phyloP scores from a whole-genome alignment of 768 basidiomycete species.

The Suillus luteus region DNA sequence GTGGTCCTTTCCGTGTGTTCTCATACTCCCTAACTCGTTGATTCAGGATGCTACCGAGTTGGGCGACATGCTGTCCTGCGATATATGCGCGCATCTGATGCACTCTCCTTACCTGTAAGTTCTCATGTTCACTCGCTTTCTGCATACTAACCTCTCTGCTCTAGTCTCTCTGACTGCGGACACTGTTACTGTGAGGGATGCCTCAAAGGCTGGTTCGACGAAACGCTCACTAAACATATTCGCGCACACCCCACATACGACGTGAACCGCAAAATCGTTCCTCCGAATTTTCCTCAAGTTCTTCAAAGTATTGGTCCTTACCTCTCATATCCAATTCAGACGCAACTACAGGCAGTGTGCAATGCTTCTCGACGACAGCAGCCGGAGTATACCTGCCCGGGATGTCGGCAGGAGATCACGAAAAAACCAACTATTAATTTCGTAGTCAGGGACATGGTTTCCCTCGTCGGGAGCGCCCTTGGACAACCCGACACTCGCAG shows the following conservation, averaged over 20 bases:
- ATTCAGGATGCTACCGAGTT: constrained; percentile 45
- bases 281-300: constrained; percentile 20
- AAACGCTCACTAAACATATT: constrained; percentile 51
- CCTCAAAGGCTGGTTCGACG: constrained; percentile 55
- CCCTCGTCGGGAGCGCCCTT: constrained; percentile 47
- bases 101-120: constrained; percentile 69
- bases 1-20: not conserved
- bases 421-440: constrained; percentile 61
- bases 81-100: constrained; percentile 64
- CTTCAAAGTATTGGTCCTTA: constrained; percentile 17
- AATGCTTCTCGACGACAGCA: constrained; percentile 30
- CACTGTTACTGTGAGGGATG: constrained; percentile 70
- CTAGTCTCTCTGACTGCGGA: constrained; percentile 64
- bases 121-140: constrained; percentile 4
- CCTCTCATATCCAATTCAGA: constrained; percentile 17
- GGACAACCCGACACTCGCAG: constrained; percentile 48
- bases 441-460: constrained; percentile 57
- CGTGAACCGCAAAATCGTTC: constrained; percentile 27
- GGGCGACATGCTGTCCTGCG: constrained; percentile 60
- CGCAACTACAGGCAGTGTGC: constrained; percentile 23
- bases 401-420: constrained; percentile 54
- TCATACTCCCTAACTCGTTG: constrained; percentile 2
- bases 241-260: constrained; percentile 47
- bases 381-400: constrained; percentile 68
- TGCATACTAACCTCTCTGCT: constrained; percentile 2